Percentiles rank a stretch among this genome's conserved stretches.
Conservation (phyloP, 225 moss, liverwort and hornwort species). For the Asterella californica region DNA sequence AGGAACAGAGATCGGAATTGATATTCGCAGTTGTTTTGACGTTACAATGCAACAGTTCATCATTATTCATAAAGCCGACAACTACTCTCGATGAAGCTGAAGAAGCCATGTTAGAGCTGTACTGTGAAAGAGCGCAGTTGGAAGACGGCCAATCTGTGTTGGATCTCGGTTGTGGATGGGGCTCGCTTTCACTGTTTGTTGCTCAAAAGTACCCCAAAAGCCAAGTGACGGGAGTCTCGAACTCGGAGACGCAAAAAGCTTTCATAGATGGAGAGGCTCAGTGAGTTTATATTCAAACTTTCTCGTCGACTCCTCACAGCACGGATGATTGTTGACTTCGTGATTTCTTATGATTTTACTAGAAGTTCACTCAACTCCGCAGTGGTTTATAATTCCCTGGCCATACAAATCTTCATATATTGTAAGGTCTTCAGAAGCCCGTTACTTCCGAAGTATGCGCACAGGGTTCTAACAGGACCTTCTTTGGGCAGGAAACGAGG, state of each 20-base stretch:
- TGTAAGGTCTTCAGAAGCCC: not conserved
- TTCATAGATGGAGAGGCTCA: slow-evolving; percentile 70
- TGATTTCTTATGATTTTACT: too few species aligned
- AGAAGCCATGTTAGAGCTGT: slow-evolving; percentile 83
- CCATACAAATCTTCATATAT: not conserved
- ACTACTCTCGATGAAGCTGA: slow-evolving; percentile 82
- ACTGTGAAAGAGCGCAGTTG: slow-evolving; percentile 69
- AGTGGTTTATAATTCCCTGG: not conserved
- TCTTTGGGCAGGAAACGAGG: slow-evolving; percentile 67
- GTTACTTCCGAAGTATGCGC: not conserved
- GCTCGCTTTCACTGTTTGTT: slow-evolving; percentile 77
- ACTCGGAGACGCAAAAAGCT: slow-evolving; percentile 75
- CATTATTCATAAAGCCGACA: slow-evolving; percentile 46
- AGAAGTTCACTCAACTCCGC: not conserved
- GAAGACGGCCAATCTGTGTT: slow-evolving; percentile 76
- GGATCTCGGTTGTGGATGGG: slow-evolving; percentile 98
- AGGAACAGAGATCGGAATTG: not conserved
- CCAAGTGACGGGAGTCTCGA: slow-evolving; percentile 69
- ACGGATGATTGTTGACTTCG: not conserved
- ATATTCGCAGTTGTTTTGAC: not conserved
- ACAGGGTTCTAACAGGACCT: not conserved
- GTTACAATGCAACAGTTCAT: slow-evolving; percentile 48
- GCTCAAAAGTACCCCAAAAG: slow-evolving; percentile 74
- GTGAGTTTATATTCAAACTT: slow-evolving; percentile 34
- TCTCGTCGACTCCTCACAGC: not conserved